Evolutionary conservation across 2,329 filamentous ascomycete genomes (phyloP), one percentile per base, ranked within the genome.

Genomic region (Septoria linicola): DNA sequence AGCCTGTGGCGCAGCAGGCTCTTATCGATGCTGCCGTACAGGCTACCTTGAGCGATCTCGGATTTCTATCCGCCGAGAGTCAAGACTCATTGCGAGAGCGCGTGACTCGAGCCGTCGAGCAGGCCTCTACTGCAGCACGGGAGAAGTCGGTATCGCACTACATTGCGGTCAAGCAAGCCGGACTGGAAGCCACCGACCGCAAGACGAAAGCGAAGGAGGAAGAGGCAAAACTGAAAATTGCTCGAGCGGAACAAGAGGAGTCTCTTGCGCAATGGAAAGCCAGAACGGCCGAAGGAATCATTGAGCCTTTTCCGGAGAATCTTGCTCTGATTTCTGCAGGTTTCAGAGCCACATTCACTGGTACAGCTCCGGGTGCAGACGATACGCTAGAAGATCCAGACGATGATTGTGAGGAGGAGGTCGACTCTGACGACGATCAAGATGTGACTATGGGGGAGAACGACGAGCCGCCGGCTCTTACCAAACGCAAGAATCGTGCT

Each of bases 11-110:
- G 7, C 25, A 19, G 14, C 41, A 43, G 17, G 41, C 41, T 21
- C 13, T 20, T 16, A 31, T 34, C 41, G 27, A 43, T 14, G 41
- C 41, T 20, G 41, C 41, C n/a, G 17, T 34, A 25, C 17, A 43
- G 30, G 27, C 41, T 20, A 6, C 17, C 19, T 20, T 43, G 10
- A 17, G 19, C 6, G 34, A 17, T 27, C 19, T 43, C 41, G 19
- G 16, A 4, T n/a, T n/a, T n/a, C n/a, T n/a, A n/a, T n/a, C n/a
- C n/a, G n/a, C n/a, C n/a, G n/a, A n/a, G n/a, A n/a, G n/a, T n/a
- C n/a, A n/a, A n/a, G n/a, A n/a, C n/a, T n/a, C n/a, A n/a, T n/a
- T 16, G 16, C 8, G 16, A 25, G 21, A 25, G n/a, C 30, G 17
- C 27, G 1, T 17, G 27, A 43, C 17, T 31, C 14, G 34, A 20